Evolutionary conservation across 345 rosid genomes (phyloP).

Genomic region (Excoecaria cochinchinensis): DNA sequence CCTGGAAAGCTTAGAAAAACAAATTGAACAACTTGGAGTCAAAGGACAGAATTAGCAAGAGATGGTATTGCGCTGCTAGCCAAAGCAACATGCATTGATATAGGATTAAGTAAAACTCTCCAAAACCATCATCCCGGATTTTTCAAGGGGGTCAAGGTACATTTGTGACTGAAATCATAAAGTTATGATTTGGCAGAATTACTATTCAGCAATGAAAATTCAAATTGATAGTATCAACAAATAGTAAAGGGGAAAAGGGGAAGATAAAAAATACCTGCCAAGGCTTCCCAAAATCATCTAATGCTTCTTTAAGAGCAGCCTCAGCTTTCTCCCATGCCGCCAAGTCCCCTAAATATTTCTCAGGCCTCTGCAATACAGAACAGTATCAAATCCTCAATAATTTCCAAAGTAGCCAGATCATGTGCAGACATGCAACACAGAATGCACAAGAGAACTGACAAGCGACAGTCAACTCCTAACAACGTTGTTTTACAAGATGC

Average conservation of each 20-base stretch:
- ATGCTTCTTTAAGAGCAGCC: constrained; percentile 70
- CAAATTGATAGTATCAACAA: background rate
- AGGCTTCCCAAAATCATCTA: constrained; percentile 73
- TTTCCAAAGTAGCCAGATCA: background rate
- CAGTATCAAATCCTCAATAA: background rate
- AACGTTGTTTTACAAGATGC: background rate
- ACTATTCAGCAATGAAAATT: background rate
- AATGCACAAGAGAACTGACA: background rate
- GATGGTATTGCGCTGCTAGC: background rate
- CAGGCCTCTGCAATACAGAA: constrained; percentile 73
- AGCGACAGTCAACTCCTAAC: background rate
- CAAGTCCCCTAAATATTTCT: constrained; percentile 75
- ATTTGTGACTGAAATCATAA: background rate
- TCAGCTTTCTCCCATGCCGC: constrained; percentile 93
- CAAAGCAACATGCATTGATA: background rate
- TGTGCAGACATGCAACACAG: background rate
- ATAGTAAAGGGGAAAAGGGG: background rate
- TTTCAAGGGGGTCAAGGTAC: background rate
- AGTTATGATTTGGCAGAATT: background rate
- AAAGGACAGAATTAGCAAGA: background rate
- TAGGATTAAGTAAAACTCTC: background rate
- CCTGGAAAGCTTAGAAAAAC: background rate
- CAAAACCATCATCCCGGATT: background rate
- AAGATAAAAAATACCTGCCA: constrained; percentile 60
- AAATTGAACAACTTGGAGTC: background rate